Evolutionary conservation across 345 rosid genomes (phyloP), one percentile per base, ranked within the genome.

Genomic region (Pistacia atlantica): DNA sequence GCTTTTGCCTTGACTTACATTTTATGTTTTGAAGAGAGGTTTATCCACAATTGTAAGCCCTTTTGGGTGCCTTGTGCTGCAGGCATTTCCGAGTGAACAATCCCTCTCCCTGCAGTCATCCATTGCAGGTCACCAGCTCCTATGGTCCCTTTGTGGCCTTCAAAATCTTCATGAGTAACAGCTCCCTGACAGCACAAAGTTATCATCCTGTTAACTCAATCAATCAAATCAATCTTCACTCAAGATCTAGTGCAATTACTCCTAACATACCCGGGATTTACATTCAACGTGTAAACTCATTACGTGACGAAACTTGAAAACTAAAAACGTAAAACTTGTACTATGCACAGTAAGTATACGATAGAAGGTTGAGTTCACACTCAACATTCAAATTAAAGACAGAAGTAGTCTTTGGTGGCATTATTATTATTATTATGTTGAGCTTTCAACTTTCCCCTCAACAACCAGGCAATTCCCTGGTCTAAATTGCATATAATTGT

Each of bases 81-180:
- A 67, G 98, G 98, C 98, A 94, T 94, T 75, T 94, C 98, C 3
- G 98, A 94, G 65, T 94, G 98, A 75, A 94, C 93, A 49, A 95
- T 90, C 78, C 98, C 95, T 82, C 91, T 91, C n/a, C 98, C 97
- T 1, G 98, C 97, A 0, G 98, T 95, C 98, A 93, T 95, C 98
- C 98, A 95, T 75, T 95, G 98, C 65, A 95, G 45, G 73, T 91
- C 98, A n/a, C 98, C 98, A 4, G 90, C 67, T 76, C 82, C 89
- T 67, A 93, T 93, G 0, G 87, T 89, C 78, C 98, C 97, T 75
- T 89, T 89, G 69, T 93, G 97, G 73, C 97, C 98, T 76, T 89
- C 97, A 71, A 94, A 95, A 72, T 93, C 97, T 81, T 93, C 97
- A 75, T 95, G 98, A 48, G 80, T 84, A 11, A 91, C 72, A 2